phyloP scores from a whole-genome alignment of 2,329 filamentous ascomycete species.

The Alternaria rosae region DNA sequence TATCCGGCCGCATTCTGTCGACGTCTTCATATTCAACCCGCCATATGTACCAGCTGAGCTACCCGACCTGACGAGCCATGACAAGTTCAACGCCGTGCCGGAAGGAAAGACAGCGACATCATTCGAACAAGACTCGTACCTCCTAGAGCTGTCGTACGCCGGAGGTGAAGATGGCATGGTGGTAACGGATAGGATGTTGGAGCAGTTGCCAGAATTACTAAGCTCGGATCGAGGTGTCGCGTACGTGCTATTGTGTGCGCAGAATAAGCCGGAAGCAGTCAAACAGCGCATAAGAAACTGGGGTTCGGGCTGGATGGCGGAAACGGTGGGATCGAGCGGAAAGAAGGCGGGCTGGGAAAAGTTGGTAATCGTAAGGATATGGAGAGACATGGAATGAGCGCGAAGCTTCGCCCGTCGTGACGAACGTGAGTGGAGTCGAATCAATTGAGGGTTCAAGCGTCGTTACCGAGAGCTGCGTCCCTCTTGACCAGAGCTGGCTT shows the following conservation, averaged over 20 bases:
- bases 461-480: constrained; percentile 20
- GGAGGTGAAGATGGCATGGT: constrained; percentile 94
- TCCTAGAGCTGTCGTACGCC: constrained; percentile 86
- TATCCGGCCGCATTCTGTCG: constrained; percentile 67
- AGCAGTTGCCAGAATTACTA: constrained; percentile 70
- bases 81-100: constrained; percentile 37
- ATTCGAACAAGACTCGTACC: constrained; percentile 82
- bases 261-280: constrained; percentile 83
- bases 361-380: constrained; percentile 86
- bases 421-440: background rate
- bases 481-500: constrained; percentile 26
- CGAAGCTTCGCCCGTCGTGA: background rate
- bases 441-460: background rate
- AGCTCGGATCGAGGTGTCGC: constrained; percentile 74
- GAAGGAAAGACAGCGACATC: constrained; percentile 34
- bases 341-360: constrained; percentile 94
- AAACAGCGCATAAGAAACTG: constrained; percentile 67
- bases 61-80: constrained; percentile 61
- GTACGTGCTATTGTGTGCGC: constrained; percentile 87
- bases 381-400: constrained; percentile 57
- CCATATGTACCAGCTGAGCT: constrained; percentile 92
- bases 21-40: constrained; percentile 94
- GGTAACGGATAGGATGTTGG: constrained; percentile 81
- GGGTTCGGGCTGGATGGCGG: constrained; percentile 72
- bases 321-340: constrained; percentile 82